phyloP scores from a whole-genome alignment of 2,329 filamentous ascomycete species.

The Mollisia scopiformis region DNA sequence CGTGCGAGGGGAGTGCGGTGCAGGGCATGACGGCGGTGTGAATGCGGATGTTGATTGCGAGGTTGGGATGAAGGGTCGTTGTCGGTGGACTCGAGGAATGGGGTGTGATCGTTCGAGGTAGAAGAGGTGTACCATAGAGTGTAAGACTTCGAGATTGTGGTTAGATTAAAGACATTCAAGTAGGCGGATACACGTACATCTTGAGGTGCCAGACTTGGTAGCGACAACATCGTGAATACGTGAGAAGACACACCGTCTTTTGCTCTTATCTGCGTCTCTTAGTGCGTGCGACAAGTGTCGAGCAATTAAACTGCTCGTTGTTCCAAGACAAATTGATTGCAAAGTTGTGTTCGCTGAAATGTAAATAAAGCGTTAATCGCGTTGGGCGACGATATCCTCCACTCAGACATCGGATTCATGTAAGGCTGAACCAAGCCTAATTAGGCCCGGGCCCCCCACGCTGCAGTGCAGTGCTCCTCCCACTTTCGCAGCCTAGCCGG shows the following conservation, averaged over 20 bases:
- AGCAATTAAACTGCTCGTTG: neutral
- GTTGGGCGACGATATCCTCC: neutral
- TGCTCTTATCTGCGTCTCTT: neutral
- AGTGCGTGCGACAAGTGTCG: neutral
- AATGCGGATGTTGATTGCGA: slow-evolving; percentile 23
- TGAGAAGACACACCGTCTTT: neutral
- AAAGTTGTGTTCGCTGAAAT: neutral
- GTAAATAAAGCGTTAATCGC: neutral
- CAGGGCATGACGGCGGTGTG: slow-evolving; percentile 49
- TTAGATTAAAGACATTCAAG: neutral
- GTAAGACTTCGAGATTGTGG: slow-evolving; percentile 58
- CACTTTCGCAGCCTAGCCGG: neutral
- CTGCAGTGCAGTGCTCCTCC: neutral
- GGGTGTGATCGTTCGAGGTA: slow-evolving; percentile 43
- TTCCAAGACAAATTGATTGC: neutral
- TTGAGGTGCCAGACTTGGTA: slow-evolving; percentile 70
- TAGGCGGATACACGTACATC: slow-evolving; percentile 58
- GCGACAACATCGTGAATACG: slow-evolving; percentile 50
- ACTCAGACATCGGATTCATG: neutral
- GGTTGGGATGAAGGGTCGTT: slow-evolving; percentile 24
- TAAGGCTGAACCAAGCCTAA: neutral
- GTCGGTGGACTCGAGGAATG: slow-evolving; percentile 31
- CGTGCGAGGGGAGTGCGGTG: slow-evolving; percentile 67
- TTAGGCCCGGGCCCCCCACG: neutral
- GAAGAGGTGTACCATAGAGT: slow-evolving; percentile 74